Conservation (phyloP, 176 grass and related monocot species). For the Puya raimondii region DNA sequence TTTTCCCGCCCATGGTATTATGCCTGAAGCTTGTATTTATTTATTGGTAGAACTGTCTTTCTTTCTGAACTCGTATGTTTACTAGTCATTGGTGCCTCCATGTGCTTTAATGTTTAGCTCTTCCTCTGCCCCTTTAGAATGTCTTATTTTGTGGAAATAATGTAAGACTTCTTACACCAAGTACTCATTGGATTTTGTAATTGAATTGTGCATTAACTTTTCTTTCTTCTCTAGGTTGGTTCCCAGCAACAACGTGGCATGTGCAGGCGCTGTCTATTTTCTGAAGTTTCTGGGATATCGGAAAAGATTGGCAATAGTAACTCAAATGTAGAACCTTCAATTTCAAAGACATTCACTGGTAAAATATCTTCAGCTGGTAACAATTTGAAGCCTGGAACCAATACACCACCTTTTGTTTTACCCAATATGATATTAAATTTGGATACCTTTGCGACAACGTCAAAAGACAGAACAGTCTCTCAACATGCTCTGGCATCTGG, state of each 20-base stretch:
- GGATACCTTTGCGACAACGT: conserved; percentile 51
- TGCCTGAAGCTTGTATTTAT: too few relatives aligned
- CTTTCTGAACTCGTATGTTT: too few relatives aligned
- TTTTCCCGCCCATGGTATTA: too few relatives aligned
- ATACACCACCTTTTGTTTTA: conserved; percentile 29
- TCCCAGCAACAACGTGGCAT: conserved; percentile 70
- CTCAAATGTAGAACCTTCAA: conserved; percentile 23
- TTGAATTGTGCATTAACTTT: conserved; percentile 9
- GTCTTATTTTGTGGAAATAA: too few relatives aligned
- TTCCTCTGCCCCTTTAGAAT: too few relatives aligned
- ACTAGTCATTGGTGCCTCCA: too few relatives aligned
- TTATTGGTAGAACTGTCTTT: too few relatives aligned
- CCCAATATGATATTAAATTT: conserved; percentile 86
- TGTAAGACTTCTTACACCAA: too few relatives aligned
- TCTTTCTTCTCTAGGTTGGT: conserved; percentile 43
- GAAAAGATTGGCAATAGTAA: conserved; percentile 26
- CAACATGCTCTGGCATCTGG: conserved; percentile 26
- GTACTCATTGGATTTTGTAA: background rate
- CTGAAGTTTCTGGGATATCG: conserved; percentile 49
- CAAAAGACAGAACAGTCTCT: conserved; percentile 43
- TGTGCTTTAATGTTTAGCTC: too few relatives aligned
- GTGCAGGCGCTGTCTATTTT: conserved; percentile 79
- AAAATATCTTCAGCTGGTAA: conserved; percentile 33
- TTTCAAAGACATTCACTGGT: conserved; percentile 31
- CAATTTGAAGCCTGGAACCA: conserved; percentile 39